Percentiles rank a stretch among this genome's conserved stretches.
These are phyloP conservation scores for Scalesia atractyloides DNA, from an alignment of 129 eudicot genomes.

Conservation along the genomic window DNA sequence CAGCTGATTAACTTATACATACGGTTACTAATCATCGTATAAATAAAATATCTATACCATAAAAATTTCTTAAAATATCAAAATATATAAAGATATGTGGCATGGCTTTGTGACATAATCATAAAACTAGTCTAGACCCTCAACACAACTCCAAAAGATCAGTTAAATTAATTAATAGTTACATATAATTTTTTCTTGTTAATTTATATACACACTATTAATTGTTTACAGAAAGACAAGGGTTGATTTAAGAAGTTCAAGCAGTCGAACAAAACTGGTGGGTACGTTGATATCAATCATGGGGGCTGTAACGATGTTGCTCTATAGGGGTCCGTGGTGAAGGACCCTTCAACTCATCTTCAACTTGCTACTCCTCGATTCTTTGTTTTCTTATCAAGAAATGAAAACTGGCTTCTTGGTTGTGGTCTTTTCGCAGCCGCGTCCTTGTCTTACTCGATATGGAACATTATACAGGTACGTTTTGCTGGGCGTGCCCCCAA, in stretches of 20 bases:
- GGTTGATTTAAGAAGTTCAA: slow-evolving; percentile 52
- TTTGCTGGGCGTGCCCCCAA: not conserved
- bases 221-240: slow-evolving; percentile 44
- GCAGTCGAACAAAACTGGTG: slow-evolving; percentile 45
- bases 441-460: slow-evolving; percentile 52
- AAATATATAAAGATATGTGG: too few species aligned
- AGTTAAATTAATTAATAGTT: too few species aligned
- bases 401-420: slow-evolving; percentile 73
- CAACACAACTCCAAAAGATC: not conserved
- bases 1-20: not conserved
- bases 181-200: too few species aligned
- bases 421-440: slow-evolving; percentile 58
- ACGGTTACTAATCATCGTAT: not conserved
- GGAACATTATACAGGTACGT: slow-evolving; percentile 74
- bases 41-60: not conserved
- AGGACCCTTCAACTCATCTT: slow-evolving; percentile 37
- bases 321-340: slow-evolving; percentile 68
- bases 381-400: slow-evolving; percentile 53
- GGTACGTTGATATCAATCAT: slow-evolving; percentile 61
- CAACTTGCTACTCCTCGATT: slow-evolving; percentile 28
- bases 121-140: not conserved
- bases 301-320: slow-evolving; percentile 51
- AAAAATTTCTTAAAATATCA: not conserved
- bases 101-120: not conserved
- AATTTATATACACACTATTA: too few species aligned